Percentiles rank a stretch among this genome's conserved stretches.
Evolutionary conservation across 1,284 basidiomycete species (phyloP).

Genomic region (Pseudozyma sp.): DNA sequence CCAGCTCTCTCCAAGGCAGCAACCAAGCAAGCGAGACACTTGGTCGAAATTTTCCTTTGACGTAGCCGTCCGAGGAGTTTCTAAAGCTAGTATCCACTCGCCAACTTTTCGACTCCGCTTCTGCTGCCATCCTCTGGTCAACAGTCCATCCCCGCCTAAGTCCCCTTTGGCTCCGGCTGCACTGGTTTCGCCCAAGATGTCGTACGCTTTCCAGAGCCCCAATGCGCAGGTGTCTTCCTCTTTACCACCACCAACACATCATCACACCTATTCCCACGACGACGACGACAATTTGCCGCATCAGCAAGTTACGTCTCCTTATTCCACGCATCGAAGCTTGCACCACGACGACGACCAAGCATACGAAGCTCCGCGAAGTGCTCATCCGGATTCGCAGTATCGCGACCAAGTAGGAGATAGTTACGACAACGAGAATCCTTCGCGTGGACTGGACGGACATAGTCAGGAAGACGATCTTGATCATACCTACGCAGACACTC

Average conservation of each 20-base stretch:
- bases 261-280: constrained; percentile 31
- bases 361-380: constrained; percentile 7
- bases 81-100: no score
- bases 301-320: constrained; percentile 14
- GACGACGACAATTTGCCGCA: constrained; percentile 16
- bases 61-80: no score
- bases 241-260: constrained; percentile 10
- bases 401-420: constrained; percentile 23
- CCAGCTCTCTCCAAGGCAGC: neutral
- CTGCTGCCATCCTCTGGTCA: neutral
- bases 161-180: no score
- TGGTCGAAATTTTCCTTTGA: no score
- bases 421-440: constrained; percentile 24
- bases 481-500: constrained; percentile 17
- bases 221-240: constrained; percentile 28
- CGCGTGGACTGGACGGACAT: constrained; percentile 11
- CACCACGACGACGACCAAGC: constrained; percentile 9
- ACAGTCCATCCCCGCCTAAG: neutral
- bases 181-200: constrained; percentile 14
- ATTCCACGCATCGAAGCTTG: constrained; percentile 4
- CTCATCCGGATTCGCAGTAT: constrained; percentile 7
- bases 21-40: neutral
- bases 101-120: no score
- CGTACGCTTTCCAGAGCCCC: constrained; percentile 50
- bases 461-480: constrained; percentile 4